Conservation (phyloP, 306 rosid genomes). For the Fragaria ananassa region DNA sequence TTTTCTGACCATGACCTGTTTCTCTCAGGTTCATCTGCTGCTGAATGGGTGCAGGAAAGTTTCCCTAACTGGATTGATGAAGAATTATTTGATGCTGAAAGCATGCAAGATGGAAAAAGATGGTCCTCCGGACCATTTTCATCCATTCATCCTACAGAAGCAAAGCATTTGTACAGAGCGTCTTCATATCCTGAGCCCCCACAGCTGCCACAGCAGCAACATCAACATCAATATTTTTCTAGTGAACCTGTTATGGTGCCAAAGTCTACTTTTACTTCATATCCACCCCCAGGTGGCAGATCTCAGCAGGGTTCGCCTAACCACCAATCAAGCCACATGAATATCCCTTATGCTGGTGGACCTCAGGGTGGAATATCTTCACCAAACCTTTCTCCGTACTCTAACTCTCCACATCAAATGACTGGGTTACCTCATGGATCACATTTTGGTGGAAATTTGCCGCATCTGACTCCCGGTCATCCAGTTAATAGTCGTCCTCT, state of each 20-base stretch:
- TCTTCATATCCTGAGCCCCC: slow-evolving; percentile 90
- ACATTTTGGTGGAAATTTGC: slow-evolving; percentile 53
- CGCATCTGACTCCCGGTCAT: slow-evolving; percentile 38
- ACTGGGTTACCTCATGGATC: slow-evolving; percentile 49
- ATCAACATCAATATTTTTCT: slow-evolving; percentile 51
- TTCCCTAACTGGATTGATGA: slow-evolving; percentile 52
- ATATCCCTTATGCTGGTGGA: slow-evolving; percentile 52
- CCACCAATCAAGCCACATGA: slow-evolving; percentile 45
- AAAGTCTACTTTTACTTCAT: slow-evolving; percentile 52
- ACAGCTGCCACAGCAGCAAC: slow-evolving; percentile 56
- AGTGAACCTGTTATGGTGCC: slow-evolving; percentile 66
- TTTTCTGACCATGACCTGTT: not conserved
- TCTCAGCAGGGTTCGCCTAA: slow-evolving; percentile 57
- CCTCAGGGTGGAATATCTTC: slow-evolving; percentile 48
- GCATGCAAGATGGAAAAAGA: slow-evolving; percentile 49
- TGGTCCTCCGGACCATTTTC: slow-evolving; percentile 67
- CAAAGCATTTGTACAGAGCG: slow-evolving; percentile 68
- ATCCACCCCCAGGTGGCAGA: slow-evolving; percentile 49
- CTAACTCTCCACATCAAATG: slow-evolving; percentile 48
- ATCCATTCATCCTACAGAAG: slow-evolving; percentile 47
- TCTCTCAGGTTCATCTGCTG: slow-evolving; percentile 53
- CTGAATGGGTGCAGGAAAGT: slow-evolving; percentile 57
- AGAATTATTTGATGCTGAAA: slow-evolving; percentile 39
- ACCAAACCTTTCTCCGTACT: slow-evolving; percentile 40
- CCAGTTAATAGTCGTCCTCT: slow-evolving; percentile 40